A percentile compares a stretch with the other conserved stretches of the same genome.
Evolutionary conservation across 306 rosid genomes (phyloP).

Genomic region (Prunus dulcis): DNA sequence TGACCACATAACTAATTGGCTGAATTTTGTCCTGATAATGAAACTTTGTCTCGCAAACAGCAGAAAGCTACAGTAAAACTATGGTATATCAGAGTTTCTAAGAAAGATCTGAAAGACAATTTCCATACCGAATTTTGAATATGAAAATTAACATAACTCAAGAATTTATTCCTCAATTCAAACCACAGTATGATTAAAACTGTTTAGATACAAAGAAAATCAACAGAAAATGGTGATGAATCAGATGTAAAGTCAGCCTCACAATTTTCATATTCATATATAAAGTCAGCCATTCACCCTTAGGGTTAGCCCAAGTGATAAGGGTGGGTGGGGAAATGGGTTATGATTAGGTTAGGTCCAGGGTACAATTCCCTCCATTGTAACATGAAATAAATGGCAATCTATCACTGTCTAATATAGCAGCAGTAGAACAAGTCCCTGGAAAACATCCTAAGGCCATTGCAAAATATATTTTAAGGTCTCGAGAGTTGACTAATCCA

Average conservation of each 20-base stretch:
- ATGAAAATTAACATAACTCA: background rate
- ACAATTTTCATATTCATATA: background rate
- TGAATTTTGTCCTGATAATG: slow-evolving; percentile 88
- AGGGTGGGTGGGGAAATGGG: too few relatives aligned
- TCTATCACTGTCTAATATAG: too few relatives aligned
- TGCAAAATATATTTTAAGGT: too few relatives aligned
- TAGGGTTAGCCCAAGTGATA: too few relatives aligned
- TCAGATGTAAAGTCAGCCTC: background rate
- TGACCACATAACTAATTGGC: slow-evolving; percentile 63
- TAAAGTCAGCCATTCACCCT: too few relatives aligned
- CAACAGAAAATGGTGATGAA: background rate
- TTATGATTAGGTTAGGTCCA: too few relatives aligned
- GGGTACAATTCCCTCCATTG: too few relatives aligned
- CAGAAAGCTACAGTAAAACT: slow-evolving; percentile 70
- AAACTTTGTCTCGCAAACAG: slow-evolving; percentile 86
- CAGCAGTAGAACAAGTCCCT: too few relatives aligned
- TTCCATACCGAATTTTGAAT: background rate
- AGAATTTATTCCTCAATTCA: background rate
- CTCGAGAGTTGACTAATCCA: too few relatives aligned
- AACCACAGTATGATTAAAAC: background rate
- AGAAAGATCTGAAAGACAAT: background rate
- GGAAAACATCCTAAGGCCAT: too few relatives aligned
- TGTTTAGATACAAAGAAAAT: background rate
- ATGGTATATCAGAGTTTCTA: slow-evolving; percentile 33
- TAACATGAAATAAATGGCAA: too few relatives aligned